These are phyloP conservation scores for Penicillium sp. DNA, from an alignment of 2,329 filamentous ascomycete species.

Conservation along the genomic window DNA sequence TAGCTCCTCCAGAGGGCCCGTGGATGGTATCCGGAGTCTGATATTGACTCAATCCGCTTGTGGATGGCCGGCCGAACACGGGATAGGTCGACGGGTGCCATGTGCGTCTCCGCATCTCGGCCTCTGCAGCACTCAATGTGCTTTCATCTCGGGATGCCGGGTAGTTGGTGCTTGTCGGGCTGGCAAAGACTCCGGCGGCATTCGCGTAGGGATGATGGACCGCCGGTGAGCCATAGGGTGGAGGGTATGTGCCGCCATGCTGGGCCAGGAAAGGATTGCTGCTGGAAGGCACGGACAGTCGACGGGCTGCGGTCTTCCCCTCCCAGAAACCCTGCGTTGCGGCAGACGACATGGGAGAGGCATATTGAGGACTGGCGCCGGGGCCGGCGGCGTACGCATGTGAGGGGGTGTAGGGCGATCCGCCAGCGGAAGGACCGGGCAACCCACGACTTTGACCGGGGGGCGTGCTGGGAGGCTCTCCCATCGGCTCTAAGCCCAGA, in stretches of 20 bases:
- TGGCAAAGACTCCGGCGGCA: constrained; percentile 59
- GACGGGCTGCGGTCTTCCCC: constrained; percentile 61
- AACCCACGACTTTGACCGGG: constrained; percentile 61
- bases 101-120: constrained; percentile 74
- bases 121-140: constrained; percentile 50
- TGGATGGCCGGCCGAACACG: constrained; percentile 57
- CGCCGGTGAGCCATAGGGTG: constrained; percentile 51
- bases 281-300: constrained; percentile 75
- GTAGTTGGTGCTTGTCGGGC: constrained; percentile 61
- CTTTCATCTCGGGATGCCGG: constrained; percentile 35
- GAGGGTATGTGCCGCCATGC: constrained; percentile 51
- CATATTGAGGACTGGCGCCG: constrained; percentile 70
- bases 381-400: constrained; percentile 68
- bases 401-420: constrained; percentile 77
- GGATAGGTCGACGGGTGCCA: constrained; percentile 75
- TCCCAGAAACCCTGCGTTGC: constrained; percentile 70
- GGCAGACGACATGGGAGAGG: constrained; percentile 66
- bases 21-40: constrained; percentile 60
- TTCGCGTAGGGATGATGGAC: constrained; percentile 51
- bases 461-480: constrained; percentile 58
- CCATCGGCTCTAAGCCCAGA: constrained; percentile 59
- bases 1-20: constrained; percentile 42
- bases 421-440: constrained; percentile 62
- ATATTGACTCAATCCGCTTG: constrained; percentile 69
- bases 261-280: constrained; percentile 67